Conservation (phyloP, 345 rosid species). For the Cardiospermum halicacabum region DNA sequence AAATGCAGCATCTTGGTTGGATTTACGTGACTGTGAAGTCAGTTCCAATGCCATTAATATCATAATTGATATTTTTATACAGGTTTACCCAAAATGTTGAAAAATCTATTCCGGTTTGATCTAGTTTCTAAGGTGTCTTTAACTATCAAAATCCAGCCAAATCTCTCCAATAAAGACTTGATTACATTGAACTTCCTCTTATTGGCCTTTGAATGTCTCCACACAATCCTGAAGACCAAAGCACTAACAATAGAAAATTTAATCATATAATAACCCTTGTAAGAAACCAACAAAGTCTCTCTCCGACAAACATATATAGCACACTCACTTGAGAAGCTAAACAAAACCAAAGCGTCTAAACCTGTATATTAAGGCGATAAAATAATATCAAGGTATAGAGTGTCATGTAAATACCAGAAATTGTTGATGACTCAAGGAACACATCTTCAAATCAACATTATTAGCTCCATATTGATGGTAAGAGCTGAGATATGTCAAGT, state of each 20-base stretch:
- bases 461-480: slow-evolving; percentile 40
- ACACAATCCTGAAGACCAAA: slow-evolving; percentile 44
- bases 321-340: slow-evolving; percentile 66
- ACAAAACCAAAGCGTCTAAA: slow-evolving; percentile 59
- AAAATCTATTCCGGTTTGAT: no score
- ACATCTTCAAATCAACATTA: slow-evolving; percentile 45
- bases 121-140: no score
- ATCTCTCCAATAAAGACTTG: slow-evolving; percentile 28
- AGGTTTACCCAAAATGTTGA: no score
- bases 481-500: slow-evolving; percentile 57
- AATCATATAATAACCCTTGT: slow-evolving; percentile 56
- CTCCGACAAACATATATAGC: slow-evolving; percentile 61
- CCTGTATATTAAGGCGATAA: slow-evolving; percentile 83
- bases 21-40: no score
- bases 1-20: no score
- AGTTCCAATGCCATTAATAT: no score
- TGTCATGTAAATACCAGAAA: slow-evolving; percentile 79
- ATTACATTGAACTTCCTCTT: slow-evolving; percentile 15
- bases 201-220: slow-evolving; percentile 26
- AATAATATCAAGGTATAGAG: slow-evolving; percentile 63
- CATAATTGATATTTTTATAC: no score
- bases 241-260: slow-evolving; percentile 50
- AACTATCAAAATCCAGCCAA: slow-evolving; percentile 44
- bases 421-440: slow-evolving; percentile 66
- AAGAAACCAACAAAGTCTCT: slow-evolving; percentile 47